Evolutionary conservation across 2,329 filamentous ascomycete genomes (phyloP), one percentile per base, ranked within the genome.

Genomic region (Sarocladium brachiariae): DNA sequence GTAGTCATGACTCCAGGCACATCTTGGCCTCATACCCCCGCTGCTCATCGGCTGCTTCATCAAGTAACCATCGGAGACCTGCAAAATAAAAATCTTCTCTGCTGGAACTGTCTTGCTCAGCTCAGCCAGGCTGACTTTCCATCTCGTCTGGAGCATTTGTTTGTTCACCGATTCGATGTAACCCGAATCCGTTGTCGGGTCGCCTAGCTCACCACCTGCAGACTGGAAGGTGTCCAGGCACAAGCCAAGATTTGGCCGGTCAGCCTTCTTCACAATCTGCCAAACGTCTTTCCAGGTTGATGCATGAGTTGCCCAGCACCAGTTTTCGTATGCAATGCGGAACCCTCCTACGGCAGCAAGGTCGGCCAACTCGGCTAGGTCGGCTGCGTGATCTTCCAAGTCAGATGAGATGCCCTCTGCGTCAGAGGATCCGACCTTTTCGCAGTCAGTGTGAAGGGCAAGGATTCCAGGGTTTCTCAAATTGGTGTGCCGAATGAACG

Each of bases 201-300:
- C 85, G 0, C 72, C 86, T 76, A 80, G 90, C 61, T 91, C 86
- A 1, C 82, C 78, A 0, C 85, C 86, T 0, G 80, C 83, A 2
- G 78, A 84, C 61, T 91, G 86, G 67, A 91, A 91, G 0, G 86
- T 90, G 57, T 92, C 86, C 1, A 92, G 75, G 56, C 86, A 91
- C 0, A 91, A 69, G 0, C 87, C 86, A 10, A 89, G 71, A 54
- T 91, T 90, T 0, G 74, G 70, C 2, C 81, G 67, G 56, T 87
- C 68, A 2, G 83, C 83, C 39, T 71, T 72, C 54, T 76, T 60
- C 3, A 88, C 83, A 11, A 90, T 83, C 2, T 78, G 68, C 84
- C 84, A 90, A 1, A 83, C 82, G 46, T 83, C 74, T 55, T 76
- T 77, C 87, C 86, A 92, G 1, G 69, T 73, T 0, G 83, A 77